Percentiles rank a stretch among this genome's conserved stretches.
Evolutionary conservation across 495 filamentous ascomycete genomes (phyloP).

Genomic region (Podospora pseudopauciseta): DNA sequence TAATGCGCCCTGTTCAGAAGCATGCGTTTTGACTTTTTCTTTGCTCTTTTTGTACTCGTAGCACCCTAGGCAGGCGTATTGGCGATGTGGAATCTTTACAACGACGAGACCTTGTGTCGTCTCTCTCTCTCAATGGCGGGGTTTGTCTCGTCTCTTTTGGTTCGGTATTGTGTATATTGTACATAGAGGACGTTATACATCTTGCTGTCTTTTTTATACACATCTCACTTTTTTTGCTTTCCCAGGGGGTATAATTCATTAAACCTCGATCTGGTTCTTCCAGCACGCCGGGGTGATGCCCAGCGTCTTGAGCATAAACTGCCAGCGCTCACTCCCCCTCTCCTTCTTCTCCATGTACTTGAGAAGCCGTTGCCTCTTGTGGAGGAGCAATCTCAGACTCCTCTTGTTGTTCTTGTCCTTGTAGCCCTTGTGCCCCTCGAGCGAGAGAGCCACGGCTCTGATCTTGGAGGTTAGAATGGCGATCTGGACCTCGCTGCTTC

Average conservation of each 20-base stretch:
- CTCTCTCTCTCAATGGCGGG: not conserved
- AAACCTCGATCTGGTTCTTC: constrained; percentile 80
- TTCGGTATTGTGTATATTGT: constrained; percentile 28
- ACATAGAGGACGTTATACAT: constrained; percentile 34
- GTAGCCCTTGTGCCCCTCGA: constrained; percentile 51
- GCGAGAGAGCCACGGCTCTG: constrained; percentile 62
- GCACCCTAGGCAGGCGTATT: constrained; percentile 24
- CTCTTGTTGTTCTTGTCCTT: constrained; percentile 92
- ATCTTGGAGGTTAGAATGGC: constrained; percentile 97
- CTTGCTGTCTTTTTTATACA: constrained; percentile 13
- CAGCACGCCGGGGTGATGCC: constrained; percentile 83
- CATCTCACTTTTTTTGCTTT: not conserved
- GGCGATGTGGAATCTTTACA: constrained; percentile 15
- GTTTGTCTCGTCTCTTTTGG: constrained; percentile 11
- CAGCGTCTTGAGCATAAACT: constrained; percentile 72
- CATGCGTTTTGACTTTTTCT: constrained; percentile 17
- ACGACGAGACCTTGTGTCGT: not conserved
- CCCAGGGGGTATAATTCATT: constrained; percentile 25
- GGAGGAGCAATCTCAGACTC: constrained; percentile 78
- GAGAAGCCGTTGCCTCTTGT: constrained; percentile 83
- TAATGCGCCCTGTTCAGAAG: constrained; percentile 10
- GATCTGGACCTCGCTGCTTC: constrained; percentile 91
- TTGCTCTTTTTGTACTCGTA: not conserved
- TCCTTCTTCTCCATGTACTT: constrained; percentile 85
- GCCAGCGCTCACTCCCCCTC: constrained; percentile 83